Conservation (phyloP, 2,329 filamentous ascomycete genomes). For the Cladophialophora immunda region DNA sequence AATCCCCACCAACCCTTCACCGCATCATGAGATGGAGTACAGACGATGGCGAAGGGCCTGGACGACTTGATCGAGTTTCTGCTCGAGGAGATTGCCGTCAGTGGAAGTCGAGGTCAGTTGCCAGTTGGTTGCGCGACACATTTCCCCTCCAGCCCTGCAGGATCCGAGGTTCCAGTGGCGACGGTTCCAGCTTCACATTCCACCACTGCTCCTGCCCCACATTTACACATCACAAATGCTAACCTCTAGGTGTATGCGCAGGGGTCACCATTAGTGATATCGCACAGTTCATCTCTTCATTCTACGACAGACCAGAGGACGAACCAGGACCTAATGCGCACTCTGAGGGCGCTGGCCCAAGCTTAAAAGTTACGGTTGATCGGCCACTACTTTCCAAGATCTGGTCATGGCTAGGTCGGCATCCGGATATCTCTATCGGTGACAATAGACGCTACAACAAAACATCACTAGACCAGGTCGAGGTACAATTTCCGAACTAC, state of each 20-base stretch:
- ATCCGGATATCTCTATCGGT: conserved; percentile 65
- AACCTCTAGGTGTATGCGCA: conserved; percentile 4
- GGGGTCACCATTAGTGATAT: conserved; percentile 43
- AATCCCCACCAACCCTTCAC: background rate
- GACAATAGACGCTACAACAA: conserved; percentile 51
- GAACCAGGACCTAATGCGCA: conserved; percentile 23
- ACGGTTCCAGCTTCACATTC: conserved; percentile 3
- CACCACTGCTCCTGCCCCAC: conserved; percentile 33
- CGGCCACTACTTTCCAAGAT: conserved; percentile 61
- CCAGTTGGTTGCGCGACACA: conserved; percentile 48
- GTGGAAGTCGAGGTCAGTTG: conserved; percentile 66
- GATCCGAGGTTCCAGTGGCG: conserved; percentile 11
- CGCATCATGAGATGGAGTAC: conserved; percentile 27
- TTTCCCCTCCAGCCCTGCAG: conserved; percentile 2
- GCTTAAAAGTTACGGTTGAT: conserved; percentile 50
- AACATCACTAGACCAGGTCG: conserved; percentile 52
- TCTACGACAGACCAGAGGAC: conserved; percentile 45
- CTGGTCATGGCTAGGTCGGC: conserved; percentile 65
- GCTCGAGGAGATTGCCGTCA: conserved; percentile 66
- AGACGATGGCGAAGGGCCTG: conserved; percentile 59
- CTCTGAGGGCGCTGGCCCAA: background rate
- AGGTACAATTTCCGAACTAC: conserved; percentile 41
- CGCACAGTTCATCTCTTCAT: conserved; percentile 46
- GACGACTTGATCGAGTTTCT: conserved; percentile 67
- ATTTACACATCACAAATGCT: conserved; percentile 17